These are phyloP conservation scores for Crucibulum laeve DNA, from an alignment of 768 basidiomycete genomes.

Conservation along the genomic window DNA sequence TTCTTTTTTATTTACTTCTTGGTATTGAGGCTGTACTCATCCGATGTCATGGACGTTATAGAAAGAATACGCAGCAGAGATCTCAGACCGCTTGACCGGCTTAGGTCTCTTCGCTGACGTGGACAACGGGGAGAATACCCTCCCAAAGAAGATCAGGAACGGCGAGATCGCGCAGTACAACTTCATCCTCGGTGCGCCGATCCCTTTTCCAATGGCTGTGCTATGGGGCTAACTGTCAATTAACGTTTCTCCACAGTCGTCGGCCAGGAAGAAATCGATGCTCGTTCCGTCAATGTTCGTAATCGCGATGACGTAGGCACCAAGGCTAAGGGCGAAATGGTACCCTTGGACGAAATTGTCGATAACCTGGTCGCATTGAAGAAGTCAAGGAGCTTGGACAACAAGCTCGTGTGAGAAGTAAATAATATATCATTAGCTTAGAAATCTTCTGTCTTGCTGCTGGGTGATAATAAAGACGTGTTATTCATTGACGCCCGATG, in stretches of 20 bases:
- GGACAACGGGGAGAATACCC: conserved; percentile 87
- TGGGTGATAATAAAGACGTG: background rate
- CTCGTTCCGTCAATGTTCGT: conserved; percentile 87
- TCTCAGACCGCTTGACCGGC: conserved; percentile 61
- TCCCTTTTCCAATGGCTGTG: background rate
- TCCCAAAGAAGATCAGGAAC: conserved; percentile 96
- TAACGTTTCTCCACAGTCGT: conserved; percentile 57
- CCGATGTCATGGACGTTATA: conserved; percentile 24
- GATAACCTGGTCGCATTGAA: conserved; percentile 73
- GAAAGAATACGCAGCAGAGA: conserved; percentile 88
- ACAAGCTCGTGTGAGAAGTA: conserved; percentile 31
- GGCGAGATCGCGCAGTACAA: conserved; percentile 98
- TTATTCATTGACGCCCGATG: background rate
- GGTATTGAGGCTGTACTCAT: background rate
- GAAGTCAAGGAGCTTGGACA: conserved; percentile 35
- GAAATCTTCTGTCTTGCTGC: background rate
- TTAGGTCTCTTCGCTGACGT: conserved; percentile 86
- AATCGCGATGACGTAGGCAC: conserved; percentile 92
- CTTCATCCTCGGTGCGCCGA: conserved; percentile 82
- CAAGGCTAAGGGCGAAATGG: conserved; percentile 75
- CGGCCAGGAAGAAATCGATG: conserved; percentile 87
- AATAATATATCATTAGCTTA: background rate
- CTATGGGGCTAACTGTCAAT: conserved; percentile 1
- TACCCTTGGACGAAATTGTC: conserved; percentile 66
- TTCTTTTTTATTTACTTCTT: conserved; percentile 1